These are phyloP conservation scores for Sanguinoderma infundibulare DNA, from an alignment of 1,284 basidiomycete genomes.

Conservation along the genomic window DNA sequence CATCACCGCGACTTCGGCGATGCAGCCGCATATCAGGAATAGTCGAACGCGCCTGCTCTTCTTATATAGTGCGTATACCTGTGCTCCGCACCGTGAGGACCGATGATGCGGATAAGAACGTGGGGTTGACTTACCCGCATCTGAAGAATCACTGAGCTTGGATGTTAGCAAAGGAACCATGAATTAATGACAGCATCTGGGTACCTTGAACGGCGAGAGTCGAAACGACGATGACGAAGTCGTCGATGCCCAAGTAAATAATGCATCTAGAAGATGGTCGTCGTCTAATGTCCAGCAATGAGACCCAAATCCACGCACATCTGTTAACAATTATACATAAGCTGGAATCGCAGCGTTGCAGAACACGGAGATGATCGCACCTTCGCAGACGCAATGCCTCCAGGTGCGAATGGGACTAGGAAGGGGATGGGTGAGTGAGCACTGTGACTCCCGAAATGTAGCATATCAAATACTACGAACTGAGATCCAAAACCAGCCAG, in stretches of 20 bases:
- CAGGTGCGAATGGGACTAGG: constrained; percentile 14
- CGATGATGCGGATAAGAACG: too few species aligned
- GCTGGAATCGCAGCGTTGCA: background rate
- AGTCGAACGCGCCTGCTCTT: constrained; percentile 22
- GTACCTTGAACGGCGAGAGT: constrained; percentile 27
- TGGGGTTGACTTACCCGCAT: background rate
- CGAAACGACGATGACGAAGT: constrained; percentile 22
- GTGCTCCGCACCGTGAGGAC: background rate
- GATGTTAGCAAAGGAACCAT: background rate
- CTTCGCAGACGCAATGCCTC: constrained; percentile 13
- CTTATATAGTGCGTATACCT: constrained; percentile 35
- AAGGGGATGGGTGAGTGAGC: background rate
- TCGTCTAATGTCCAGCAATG: background rate
- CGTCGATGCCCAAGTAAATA: constrained; percentile 26
- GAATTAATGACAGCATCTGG: background rate
- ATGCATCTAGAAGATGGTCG: constrained; percentile 17
- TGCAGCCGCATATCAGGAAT: constrained; percentile 23
- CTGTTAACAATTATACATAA: background rate
- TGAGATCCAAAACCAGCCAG: constrained; percentile 15
- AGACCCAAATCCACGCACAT: background rate
- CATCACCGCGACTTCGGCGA: constrained; percentile 28
- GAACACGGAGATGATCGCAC: background rate
- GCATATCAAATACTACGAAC: constrained; percentile 4
- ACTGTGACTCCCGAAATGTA: background rate
- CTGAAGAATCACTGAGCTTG: background rate